Conservation (phyloP, 2,329 filamentous ascomycete species). For the Ophiocordyceps camponoti-saundersi region DNA sequence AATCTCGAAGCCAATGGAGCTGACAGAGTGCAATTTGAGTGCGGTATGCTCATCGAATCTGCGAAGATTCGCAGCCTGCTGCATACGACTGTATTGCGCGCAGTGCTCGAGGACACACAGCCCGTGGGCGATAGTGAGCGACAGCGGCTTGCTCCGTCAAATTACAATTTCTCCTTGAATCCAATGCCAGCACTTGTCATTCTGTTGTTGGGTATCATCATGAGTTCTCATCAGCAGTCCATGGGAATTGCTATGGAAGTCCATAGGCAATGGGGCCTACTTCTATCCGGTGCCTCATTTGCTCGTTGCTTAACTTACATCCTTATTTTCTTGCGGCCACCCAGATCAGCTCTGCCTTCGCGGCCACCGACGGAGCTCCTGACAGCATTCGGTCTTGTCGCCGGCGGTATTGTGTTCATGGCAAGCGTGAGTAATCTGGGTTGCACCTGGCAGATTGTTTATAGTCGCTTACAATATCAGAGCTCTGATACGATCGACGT, state of each 20-base stretch:
- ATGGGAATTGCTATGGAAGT: constrained; percentile 81
- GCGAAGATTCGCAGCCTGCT: constrained; percentile 48
- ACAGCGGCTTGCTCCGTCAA: constrained; percentile 39
- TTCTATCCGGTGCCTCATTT: constrained; percentile 67
- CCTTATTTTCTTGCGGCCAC: constrained; percentile 62
- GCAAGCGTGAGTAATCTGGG: constrained; percentile 47
- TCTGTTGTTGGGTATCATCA: constrained; percentile 78
- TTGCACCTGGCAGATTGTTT: background rate
- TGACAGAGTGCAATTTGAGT: constrained; percentile 18
- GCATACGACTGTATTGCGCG: constrained; percentile 30
- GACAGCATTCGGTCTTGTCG: constrained; percentile 68
- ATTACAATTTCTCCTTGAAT: constrained; percentile 66
- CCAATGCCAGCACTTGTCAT: constrained; percentile 79
- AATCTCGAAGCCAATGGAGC: too few relatives aligned
- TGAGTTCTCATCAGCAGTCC: constrained; percentile 77
- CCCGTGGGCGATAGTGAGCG: constrained; percentile 25
- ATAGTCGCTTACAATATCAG: constrained; percentile 19
- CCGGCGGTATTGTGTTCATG: constrained; percentile 87
- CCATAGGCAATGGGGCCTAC: constrained; percentile 81
- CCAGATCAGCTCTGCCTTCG: constrained; percentile 62
- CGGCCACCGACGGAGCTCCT: constrained; percentile 85
- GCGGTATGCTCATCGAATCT: constrained; percentile 77
- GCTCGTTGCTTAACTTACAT: constrained; percentile 68
- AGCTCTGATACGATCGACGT: constrained; percentile 58
- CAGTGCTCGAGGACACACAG: constrained; percentile 10